Base-by-base conservation (phyloP, 2,329 filamentous ascomycete species). In the Colletotrichum nymphaeae region DNA sequence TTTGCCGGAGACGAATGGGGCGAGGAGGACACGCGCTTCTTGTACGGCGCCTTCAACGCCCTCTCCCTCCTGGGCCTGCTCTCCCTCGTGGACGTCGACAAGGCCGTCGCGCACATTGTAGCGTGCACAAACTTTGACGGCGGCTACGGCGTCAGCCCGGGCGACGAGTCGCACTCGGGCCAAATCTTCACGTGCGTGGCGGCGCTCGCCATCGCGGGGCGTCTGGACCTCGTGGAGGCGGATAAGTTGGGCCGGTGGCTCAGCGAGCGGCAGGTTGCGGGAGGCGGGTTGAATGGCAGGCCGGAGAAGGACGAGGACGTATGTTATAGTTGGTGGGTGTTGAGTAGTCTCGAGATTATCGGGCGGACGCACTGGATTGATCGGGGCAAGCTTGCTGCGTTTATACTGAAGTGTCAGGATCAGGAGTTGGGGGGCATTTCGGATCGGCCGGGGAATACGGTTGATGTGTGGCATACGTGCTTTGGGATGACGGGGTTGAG, bases 311-410 rank as follows among this genome's bases (percentile, higher is more conserved):
- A 94, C 75, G 96, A 98, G 81, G 97, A 99, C 81, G 96, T 98
- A 16, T 99, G 97, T 85, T 99, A 99, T 84, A 98, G 95, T 81
- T 99, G 97, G 97, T 99, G 97, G 97, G 97, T 98, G 57, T 86
- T 96, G 79, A 96, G 94, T 80, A 98, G 95, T 81, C 85, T 99
- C 77, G 93, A 93, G 58, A 98, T 98, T 88, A 94, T 99, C 77
- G 92, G 89, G 67, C 92, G 93, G 68, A 88, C 95, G 66, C 94
- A 98, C 81, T 99, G 97, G 97, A 97, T 99, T 80, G 94, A 99
- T 84, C 90, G 92, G 63, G 88, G 92, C 70, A 94, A 94, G 80
- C 88, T 99, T 78, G 89, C 92, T 64, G 82, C 84, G 28, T 99
- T 98, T 83, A 98, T 99, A 67, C 84, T 99, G 72, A 88, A 89